Evolutionary conservation across 176 grass and related monocot genomes (phyloP).

Genomic region (Bromus sterilis): DNA sequence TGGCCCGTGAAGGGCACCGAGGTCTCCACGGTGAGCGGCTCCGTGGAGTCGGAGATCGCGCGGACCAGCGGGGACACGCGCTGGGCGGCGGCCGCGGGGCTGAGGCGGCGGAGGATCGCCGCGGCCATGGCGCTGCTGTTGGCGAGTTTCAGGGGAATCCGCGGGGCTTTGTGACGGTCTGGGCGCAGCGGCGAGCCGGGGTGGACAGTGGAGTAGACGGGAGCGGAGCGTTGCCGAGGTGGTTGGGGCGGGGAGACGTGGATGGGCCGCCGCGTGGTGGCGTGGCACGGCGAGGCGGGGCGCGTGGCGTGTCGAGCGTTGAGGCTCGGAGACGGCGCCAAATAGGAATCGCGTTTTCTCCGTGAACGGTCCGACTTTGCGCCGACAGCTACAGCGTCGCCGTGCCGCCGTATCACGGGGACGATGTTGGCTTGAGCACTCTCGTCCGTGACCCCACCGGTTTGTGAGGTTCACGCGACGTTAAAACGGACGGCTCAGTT

Average conservation of each 20-base stretch:
- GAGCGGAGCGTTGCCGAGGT: neutral
- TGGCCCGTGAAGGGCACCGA: constrained; percentile 57
- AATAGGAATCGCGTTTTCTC: neutral
- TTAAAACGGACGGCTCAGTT: neutral
- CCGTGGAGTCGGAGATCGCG: constrained; percentile 10
- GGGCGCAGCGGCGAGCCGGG: no score
- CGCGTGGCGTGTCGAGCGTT: neutral
- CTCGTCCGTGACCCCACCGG: no score
- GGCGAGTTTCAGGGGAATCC: neutral
- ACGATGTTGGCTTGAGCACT: no score
- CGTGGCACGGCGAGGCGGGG: neutral
- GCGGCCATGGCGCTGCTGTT: constrained; percentile 24
- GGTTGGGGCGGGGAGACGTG: neutral
- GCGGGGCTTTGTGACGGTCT: neutral
- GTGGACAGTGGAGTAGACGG: neutral
- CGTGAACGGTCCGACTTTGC: no score
- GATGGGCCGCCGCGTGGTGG: neutral
- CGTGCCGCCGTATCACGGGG: neutral
- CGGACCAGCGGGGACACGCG: neutral
- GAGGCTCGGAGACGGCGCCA: neutral
- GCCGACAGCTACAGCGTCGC: neutral
- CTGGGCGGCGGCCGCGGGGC: neutral
- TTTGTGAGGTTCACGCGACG: no score
- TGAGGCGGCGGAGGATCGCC: constrained; percentile 43
- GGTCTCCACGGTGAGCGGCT: constrained; percentile 51